Evolutionary conservation across 495 filamentous ascomycete genomes (phyloP), one percentile per base, ranked within the genome.

Genomic region (Oidiodendron maius): DNA sequence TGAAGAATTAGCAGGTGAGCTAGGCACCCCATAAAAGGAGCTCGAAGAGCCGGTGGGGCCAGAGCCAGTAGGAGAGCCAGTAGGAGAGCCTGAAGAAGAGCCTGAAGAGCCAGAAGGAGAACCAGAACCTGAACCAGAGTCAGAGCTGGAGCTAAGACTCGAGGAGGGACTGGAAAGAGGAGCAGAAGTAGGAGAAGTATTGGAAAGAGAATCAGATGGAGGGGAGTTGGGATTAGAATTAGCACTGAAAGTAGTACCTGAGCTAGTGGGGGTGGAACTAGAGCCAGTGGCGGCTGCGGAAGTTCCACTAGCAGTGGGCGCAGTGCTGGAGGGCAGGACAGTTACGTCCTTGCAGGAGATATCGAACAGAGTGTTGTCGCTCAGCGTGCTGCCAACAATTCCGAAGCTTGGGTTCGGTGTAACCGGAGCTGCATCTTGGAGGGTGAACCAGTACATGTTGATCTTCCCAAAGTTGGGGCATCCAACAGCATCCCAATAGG

Each of bases 391-490:
- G 17, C 68, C 71, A 38, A 70, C 53, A 43, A 78, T 56, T 44
- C 87, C 87, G 63, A 93, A 91, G 70, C 78, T 84, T 46, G 84
- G 83, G 68, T 64, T 78, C 11, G 83, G 75, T 9, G 69, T 72
- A 11, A 61, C 67, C 20, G 71, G 71, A 24, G 64, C 64, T 25
- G 75, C 72, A 52, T 91, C 87, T 58, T 86, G 75, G 11, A 90
- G 76, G 23, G 78, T 83, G 71, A 84, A 89, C 77, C 79, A 94
- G 76, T 77, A 94, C 46, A 79, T 81, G 66, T 87, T 89, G 64
- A 67, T 68, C 24, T 71, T 70, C 46, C 77, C 82, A 51, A 90
- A 81, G 44, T 62, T 48, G 59, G 68, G 60, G 76, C 91, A 96
- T 21, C 78, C 86, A 46, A 91, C 83, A 39, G 82, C 63, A 50